Percentiles rank a stretch among this genome's conserved stretches.
These are phyloP conservation scores for Wickerhamomyces sydowiorum DNA, from an alignment of 805 yeast species.

Conservation along the genomic window DNA sequence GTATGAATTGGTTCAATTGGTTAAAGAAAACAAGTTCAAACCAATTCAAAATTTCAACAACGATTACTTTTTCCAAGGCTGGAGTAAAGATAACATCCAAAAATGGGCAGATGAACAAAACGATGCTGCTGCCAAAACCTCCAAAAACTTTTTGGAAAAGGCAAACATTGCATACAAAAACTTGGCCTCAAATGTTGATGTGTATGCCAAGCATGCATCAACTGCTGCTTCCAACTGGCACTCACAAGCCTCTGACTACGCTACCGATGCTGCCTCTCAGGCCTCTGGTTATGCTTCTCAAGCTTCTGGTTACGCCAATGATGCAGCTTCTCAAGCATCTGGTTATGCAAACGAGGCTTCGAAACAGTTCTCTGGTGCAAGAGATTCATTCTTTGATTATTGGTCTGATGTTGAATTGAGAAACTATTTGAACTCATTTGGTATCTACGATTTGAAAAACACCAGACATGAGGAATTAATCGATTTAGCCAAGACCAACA, in stretches of 20 bases:
- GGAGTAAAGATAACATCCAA: constrained; percentile 32
- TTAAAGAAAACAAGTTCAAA: constrained; percentile 29
- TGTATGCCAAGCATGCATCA: constrained; percentile 10
- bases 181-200: constrained; percentile 9
- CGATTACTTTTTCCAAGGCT: constrained; percentile 29
- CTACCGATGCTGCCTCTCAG: constrained; percentile 12
- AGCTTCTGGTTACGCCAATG: neutral
- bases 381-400: constrained; percentile 26
- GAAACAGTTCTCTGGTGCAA: constrained; percentile 2
- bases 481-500: constrained; percentile 34
- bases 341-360: constrained; percentile 7
- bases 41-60: constrained; percentile 27
- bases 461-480: constrained; percentile 30
- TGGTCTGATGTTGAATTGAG: constrained; percentile 40
- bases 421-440: constrained; percentile 36
- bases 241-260: constrained; percentile 11
- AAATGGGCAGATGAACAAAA: constrained; percentile 33
- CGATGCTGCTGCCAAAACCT: constrained; percentile 18
- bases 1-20: constrained; percentile 33
- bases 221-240: constrained; percentile 8
- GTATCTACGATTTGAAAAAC: constrained; percentile 26
- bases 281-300: constrained; percentile 11
- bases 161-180: constrained; percentile 18
- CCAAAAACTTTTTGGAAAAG: constrained; percentile 16
- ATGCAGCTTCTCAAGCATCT: constrained; percentile 3